Evolutionary conservation across 768 basidiomycete genomes (phyloP).

Genomic region (Mycena galericulata): DNA sequence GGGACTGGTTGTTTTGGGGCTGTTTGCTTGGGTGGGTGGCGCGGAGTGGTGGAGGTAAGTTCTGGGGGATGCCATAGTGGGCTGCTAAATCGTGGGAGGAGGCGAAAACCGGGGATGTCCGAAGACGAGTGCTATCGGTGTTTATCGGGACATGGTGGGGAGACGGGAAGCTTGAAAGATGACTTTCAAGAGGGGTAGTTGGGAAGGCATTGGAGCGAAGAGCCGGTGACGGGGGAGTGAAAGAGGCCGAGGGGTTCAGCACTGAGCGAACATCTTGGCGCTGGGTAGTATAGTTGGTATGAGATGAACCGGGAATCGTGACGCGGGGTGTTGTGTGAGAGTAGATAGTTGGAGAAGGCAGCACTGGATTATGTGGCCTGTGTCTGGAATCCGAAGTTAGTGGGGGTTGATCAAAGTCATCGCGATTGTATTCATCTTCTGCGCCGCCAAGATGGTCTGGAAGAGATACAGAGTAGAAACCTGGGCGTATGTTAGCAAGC

Average conservation of each 20-base stretch:
- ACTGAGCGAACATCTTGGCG: conserved; percentile 61
- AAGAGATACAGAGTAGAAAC: conserved; percentile 92
- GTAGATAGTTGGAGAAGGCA: conserved; percentile 39
- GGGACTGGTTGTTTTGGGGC: conserved; percentile 46
- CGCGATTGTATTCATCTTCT: conserved; percentile 59
- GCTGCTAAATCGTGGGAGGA: conserved; percentile 76
- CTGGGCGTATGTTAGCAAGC: conserved; percentile 55
- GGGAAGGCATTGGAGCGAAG: conserved; percentile 55
- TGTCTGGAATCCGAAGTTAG: conserved; percentile 70
- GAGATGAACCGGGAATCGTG: conserved; percentile 65
- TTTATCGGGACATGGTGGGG: conserved; percentile 72
- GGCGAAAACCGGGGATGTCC: conserved; percentile 76
- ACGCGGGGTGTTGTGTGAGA: conserved; percentile 46
- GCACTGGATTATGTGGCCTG: conserved; percentile 66
- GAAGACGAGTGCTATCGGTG: conserved; percentile 65
- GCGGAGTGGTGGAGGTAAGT: conserved; percentile 75
- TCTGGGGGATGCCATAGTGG: conserved; percentile 84
- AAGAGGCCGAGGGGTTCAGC: conserved; percentile 64
- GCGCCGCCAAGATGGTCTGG: conserved; percentile 86
- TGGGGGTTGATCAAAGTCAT: conserved; percentile 55
- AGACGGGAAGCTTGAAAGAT: conserved; percentile 64
- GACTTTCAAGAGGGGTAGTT: conserved; percentile 60
- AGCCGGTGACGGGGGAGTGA: conserved; percentile 50
- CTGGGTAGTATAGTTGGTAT: conserved; percentile 46
- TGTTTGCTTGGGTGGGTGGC: conserved; percentile 59